These are phyloP conservation scores for Dictyostelium citrinum DNA, from an alignment of 78 protist species.

Conservation along the genomic window DNA sequence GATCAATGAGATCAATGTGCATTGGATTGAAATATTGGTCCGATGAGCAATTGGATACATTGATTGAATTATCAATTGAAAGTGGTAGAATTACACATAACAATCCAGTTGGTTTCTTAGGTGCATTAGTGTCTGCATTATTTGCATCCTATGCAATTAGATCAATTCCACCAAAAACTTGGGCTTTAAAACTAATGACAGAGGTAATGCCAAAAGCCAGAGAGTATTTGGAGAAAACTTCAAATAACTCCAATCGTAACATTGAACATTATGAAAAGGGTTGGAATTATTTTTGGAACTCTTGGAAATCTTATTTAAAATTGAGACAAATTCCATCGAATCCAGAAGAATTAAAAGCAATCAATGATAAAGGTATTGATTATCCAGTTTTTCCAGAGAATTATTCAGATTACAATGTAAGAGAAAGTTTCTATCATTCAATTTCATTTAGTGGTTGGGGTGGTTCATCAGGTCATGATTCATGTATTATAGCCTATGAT, in stretches of 20 bases:
- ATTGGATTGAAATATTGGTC: slow-evolving; percentile 76
- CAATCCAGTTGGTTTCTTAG: slow-evolving; percentile 37
- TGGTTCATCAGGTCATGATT: slow-evolving; percentile 85
- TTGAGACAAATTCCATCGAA: slow-evolving; percentile 19
- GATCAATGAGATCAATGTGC: slow-evolving; percentile 88
- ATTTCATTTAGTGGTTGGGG: slow-evolving; percentile 82
- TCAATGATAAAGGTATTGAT: background rate
- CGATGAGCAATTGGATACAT: background rate
- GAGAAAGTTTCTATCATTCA: slow-evolving; percentile 68
- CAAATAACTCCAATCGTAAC: slow-evolving; percentile 4
- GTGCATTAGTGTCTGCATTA: slow-evolving; percentile 85
- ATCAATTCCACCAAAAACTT: slow-evolving; percentile 2
- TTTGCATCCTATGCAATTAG: slow-evolving; percentile 86
- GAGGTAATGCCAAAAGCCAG: slow-evolving; percentile 56
- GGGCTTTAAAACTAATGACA: slow-evolving; percentile 8
- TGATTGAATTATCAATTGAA: slow-evolving; percentile 76
- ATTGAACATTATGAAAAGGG: slow-evolving; percentile 22
- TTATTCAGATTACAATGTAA: slow-evolving; percentile 33
- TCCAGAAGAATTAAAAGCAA: background rate
- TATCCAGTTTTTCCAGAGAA: slow-evolving; percentile 82
- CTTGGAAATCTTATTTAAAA: slow-evolving; percentile 71
- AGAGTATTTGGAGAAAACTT: slow-evolving; percentile 54
- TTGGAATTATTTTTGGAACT: slow-evolving; percentile 63
- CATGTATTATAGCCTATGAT: slow-evolving; percentile 83
- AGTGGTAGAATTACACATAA: slow-evolving; percentile 87